Evolutionary conservation across 75 land plant genomes (phyloP), one percentile per base, ranked within the genome.

Genomic region (Chamaecyparis obtusa): DNA sequence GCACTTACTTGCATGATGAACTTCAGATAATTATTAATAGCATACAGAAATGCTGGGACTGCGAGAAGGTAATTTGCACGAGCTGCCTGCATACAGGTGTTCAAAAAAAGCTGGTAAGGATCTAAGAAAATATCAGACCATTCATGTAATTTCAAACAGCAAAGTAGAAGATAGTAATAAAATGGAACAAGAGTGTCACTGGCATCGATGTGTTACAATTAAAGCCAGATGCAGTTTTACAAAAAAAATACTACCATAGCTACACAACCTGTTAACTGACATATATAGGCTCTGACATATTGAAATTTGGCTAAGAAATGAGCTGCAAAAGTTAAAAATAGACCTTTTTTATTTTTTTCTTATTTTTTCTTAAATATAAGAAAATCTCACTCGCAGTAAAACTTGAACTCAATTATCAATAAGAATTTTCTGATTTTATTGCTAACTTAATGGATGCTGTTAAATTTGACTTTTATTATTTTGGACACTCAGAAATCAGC

Each of bases 11-110:
- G 99, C 99, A 98, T 98, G 56, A 88, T 92, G 87, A 98, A 98
- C 89, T 98, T 98, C 30, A 98, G 92, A 88, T 98, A 98, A 90
- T 98, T 98, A 91, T 98, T 98, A 77, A 98, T 91, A 41, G 99
- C 99, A 92, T 98, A 98, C 7, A 98, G 87, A 85, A 94, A 86
- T 14, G 97, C 99, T 36, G 99, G 99, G 85, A 98, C 94, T 64
- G 99, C 99, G 88, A 98, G 99, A 89, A 98, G 92, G 27, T 88
- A 94, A 92, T 98, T 98, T 88, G 87, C 89, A 6, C 95, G 94
- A 79, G 97, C 99, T 76, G 99, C 99, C 99, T 98, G 97, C 83
- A 90, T 67, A 37, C 54, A 85, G 7, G 10, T 83, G 19, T 85
- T 67, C 86, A 85, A 35, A 48, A 1, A 51, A 85, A 37, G 57